These are phyloP conservation scores for Centaurea solstitialis DNA, from an alignment of 129 eudicot genomes.

Conservation along the genomic window DNA sequence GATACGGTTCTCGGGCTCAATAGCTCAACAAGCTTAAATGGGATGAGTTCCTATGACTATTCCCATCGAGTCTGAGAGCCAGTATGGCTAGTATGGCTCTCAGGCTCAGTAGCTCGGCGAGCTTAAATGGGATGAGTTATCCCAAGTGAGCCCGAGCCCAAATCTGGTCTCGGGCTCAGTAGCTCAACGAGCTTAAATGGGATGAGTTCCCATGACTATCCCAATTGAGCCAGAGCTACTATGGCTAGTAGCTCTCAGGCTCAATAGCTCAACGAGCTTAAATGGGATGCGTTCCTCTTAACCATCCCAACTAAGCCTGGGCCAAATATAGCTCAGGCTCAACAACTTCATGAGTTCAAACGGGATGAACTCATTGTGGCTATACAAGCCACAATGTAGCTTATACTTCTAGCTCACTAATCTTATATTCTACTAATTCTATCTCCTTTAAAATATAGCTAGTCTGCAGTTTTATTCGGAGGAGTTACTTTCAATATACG, in stretches of 20 bases:
- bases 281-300: too few species aligned
- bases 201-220: neutral
- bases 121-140: neutral
- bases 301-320: too few species aligned
- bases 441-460: neutral
- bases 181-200: neutral
- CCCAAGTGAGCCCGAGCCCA: neutral
- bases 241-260: neutral
- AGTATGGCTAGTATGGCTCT: neutral
- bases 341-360: too few species aligned
- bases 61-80: neutral
- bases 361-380: too few species aligned
- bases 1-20: neutral
- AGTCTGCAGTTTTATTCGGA: neutral
- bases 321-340: too few species aligned
- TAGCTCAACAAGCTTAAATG: neutral
- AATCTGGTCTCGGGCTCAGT: neutral
- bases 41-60: neutral
- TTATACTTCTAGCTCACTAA: neutral
- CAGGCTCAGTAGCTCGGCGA: neutral
- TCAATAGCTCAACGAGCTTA: neutral
- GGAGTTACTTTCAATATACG: neutral
- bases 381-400: too few species aligned
- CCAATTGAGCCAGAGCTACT: neutral
- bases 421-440: neutral